A percentile compares a stretch with the other conserved stretches of the same genome.
Evolutionary conservation across 495 filamentous ascomycete genomes (phyloP).

Genomic region (Hypoxylon subgilvum): DNA sequence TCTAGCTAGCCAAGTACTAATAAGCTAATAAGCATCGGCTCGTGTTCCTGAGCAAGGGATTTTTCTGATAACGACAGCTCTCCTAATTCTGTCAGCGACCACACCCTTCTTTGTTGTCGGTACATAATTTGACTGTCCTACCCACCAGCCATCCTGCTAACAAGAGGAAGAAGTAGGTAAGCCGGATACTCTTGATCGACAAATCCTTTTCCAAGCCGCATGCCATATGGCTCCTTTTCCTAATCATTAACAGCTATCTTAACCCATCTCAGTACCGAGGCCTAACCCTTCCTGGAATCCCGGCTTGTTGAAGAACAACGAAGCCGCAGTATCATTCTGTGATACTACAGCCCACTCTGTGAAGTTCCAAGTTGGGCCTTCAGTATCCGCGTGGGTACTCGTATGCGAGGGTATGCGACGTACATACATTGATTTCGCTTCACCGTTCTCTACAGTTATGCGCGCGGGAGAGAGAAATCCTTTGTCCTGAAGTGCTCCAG

Average conservation of each 20-base stretch:
- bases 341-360: conserved; percentile 26
- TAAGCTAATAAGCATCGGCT: conserved; percentile 33
- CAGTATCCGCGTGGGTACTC: conserved; percentile 30
- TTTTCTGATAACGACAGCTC: conserved; percentile 29
- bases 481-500: conserved; percentile 20
- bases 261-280: conserved; percentile 5
- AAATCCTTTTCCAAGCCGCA: conserved; percentile 17
- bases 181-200: conserved; percentile 10
- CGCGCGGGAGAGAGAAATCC: too few species aligned
- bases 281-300: conserved; percentile 25
- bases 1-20: not conserved
- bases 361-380: conserved; percentile 31
- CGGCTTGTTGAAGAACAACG: conserved; percentile 24
- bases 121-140: conserved; percentile 26
- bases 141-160: conserved; percentile 13
- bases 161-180: conserved; percentile 22
- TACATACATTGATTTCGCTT: conserved; percentile 37
- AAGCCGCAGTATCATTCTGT: conserved; percentile 20
- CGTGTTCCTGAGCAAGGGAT: conserved; percentile 35
- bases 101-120: conserved; percentile 21
- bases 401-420: conserved; percentile 24
- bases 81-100: conserved; percentile 22
- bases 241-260: not conserved
- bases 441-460: conserved; percentile 25
- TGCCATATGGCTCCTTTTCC: conserved; percentile 6